Evolutionary conservation across 306 rosid genomes (phyloP).

Genomic region (Herpetospermum pedunculosum): DNA sequence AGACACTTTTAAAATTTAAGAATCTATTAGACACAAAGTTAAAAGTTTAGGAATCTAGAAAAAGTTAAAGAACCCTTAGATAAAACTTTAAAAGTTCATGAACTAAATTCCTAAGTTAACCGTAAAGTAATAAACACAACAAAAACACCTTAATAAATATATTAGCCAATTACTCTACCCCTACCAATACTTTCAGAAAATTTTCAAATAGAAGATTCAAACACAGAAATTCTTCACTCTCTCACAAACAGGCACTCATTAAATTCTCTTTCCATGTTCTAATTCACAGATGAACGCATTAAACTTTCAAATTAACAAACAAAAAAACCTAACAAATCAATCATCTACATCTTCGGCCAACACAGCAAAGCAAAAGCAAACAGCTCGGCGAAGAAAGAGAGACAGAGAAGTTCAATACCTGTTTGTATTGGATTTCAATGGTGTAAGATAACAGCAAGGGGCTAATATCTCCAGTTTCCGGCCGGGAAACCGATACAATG

Average conservation of each 20-base stretch:
- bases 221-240: background rate
- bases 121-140: too few relatives aligned
- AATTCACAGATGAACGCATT: background rate
- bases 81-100: too few relatives aligned
- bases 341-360: background rate
- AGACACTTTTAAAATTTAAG: too few relatives aligned
- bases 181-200: background rate
- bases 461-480: constrained; percentile 68
- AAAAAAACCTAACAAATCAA: background rate
- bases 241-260: background rate
- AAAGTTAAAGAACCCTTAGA: too few relatives aligned
- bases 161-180: background rate
- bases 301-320: background rate
- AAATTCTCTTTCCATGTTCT: background rate
- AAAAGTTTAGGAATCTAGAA: background rate
- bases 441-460: constrained; percentile 75
- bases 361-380: background rate
- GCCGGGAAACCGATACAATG: constrained; percentile 59
- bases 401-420: constrained; percentile 28
- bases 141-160: background rate
- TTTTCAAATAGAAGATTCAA: background rate
- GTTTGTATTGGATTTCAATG: constrained; percentile 77
- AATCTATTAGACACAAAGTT: too few relatives aligned
- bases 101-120: too few relatives aligned
- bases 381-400: background rate